Conservation (phyloP, 495 filamentous ascomycete species). For the Penicillium pancosmium region DNA sequence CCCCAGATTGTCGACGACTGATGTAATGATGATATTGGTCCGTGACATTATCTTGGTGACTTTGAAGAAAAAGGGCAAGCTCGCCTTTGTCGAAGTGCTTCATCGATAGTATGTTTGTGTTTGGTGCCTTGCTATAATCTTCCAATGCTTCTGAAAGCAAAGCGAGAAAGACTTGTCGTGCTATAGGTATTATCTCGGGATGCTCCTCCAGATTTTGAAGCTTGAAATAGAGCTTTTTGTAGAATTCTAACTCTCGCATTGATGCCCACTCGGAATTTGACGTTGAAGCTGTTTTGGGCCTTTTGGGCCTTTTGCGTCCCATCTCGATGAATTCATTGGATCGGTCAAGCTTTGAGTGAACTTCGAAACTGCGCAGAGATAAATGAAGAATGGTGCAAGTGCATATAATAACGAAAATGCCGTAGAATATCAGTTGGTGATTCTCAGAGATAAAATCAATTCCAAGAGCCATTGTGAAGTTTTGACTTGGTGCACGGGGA, state of each 20-base stretch:
- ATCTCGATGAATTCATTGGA: no score
- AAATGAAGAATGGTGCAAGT: no score
- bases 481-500: no score
- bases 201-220: slow-evolving; percentile 45
- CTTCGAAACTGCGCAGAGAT: no score
- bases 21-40: slow-evolving; percentile 39
- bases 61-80: slow-evolving; percentile 34
- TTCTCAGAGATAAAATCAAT: no score
- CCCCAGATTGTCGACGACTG: slow-evolving; percentile 18
- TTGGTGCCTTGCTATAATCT: slow-evolving; percentile 15
- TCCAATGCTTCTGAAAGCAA: slow-evolving; percentile 36
- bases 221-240: slow-evolving; percentile 41
- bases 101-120: slow-evolving; percentile 38
- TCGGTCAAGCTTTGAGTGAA: no score
- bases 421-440: no score
- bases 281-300: no score
- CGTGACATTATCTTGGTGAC: slow-evolving; percentile 29
- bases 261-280: no score
- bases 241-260: slow-evolving; percentile 9
- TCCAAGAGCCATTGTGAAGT: no score
- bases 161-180: slow-evolving; percentile 31
- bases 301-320: no score
- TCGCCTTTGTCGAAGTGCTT: slow-evolving; percentile 27
- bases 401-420: no score
- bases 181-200: slow-evolving; percentile 32